Conservation (phyloP, 2,329 filamentous ascomycete genomes). For the Ceratocystis smalleyi region DNA sequence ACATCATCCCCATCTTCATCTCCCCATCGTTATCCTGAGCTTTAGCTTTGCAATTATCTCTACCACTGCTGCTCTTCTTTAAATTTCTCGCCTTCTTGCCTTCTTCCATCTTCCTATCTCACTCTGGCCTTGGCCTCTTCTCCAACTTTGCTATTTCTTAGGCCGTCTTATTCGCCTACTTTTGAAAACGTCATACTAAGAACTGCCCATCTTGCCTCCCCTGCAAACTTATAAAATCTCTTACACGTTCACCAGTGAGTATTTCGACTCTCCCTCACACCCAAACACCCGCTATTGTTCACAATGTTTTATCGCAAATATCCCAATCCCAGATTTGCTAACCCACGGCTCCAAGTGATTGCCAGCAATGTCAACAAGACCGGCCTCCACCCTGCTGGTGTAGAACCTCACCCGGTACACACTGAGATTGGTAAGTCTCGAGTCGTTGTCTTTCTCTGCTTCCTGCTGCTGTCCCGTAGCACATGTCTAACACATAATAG, state of each 20-base stretch:
- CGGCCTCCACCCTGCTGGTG: conserved; percentile 75
- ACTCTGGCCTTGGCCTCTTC: background rate
- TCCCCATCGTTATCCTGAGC: background rate
- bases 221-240: background rate
- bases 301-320: background rate
- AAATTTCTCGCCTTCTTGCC: background rate
- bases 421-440: conserved; percentile 61
- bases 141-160: conserved; percentile 1
- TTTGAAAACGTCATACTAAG: background rate
- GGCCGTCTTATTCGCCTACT: background rate
- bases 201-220: background rate
- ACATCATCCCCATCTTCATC: conserved; percentile 2
- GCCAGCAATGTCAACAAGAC: conserved; percentile 69
- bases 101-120: background rate
- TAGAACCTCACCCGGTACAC: conserved; percentile 75
- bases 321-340: conserved; percentile 11
- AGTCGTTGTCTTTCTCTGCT: background rate
- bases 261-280: background rate
- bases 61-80: background rate
- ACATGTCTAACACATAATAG: conserved; percentile 23
- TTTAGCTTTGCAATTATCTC: background rate
- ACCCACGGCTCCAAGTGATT: conserved; percentile 30
- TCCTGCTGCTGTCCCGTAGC: background rate
- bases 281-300: background rate
- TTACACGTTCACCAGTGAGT: background rate